These are phyloP conservation scores for Polygonum aviculare DNA, from an alignment of 148 eudicot genomes.

Conservation along the genomic window DNA sequence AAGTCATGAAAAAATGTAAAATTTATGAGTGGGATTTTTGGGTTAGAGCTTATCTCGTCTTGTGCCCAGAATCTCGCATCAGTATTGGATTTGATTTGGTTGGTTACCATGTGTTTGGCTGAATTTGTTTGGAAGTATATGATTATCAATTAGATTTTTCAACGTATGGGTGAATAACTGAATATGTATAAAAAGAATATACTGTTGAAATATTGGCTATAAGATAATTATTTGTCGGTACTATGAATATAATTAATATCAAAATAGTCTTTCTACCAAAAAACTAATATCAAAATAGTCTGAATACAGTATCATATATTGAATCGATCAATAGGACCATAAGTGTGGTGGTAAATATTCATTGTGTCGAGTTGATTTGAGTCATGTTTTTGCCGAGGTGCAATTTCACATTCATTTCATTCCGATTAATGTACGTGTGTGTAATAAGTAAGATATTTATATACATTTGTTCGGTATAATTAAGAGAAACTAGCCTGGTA, in stretches of 20 bases:
- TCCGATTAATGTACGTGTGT: no score
- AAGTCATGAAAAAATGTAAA: background rate
- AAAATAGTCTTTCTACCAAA: no score
- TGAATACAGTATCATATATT: no score
- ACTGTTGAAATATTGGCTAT: background rate
- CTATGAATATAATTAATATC: no score
- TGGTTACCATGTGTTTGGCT: background rate
- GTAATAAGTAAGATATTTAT: no score
- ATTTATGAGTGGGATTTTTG: background rate
- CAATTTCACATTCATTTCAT: no score
- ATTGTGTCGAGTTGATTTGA: no score
- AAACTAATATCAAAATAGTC: background rate
- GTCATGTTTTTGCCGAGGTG: background rate
- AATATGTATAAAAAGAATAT: background rate
- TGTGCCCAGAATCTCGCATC: background rate
- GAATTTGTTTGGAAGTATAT: background rate
- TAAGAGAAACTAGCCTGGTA: no score
- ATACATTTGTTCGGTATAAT: no score
- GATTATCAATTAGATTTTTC: background rate
- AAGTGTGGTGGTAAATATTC: no score
- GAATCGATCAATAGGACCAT: background rate
- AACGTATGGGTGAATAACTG: background rate
- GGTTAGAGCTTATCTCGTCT: background rate
- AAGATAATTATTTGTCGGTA: background rate
- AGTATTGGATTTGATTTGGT: conserved; percentile 2